Percentiles rank a stretch among this genome's conserved stretches.
Conservation (phyloP, 1,284 basidiomycete genomes). For the Moesziomyces antarcticus region DNA sequence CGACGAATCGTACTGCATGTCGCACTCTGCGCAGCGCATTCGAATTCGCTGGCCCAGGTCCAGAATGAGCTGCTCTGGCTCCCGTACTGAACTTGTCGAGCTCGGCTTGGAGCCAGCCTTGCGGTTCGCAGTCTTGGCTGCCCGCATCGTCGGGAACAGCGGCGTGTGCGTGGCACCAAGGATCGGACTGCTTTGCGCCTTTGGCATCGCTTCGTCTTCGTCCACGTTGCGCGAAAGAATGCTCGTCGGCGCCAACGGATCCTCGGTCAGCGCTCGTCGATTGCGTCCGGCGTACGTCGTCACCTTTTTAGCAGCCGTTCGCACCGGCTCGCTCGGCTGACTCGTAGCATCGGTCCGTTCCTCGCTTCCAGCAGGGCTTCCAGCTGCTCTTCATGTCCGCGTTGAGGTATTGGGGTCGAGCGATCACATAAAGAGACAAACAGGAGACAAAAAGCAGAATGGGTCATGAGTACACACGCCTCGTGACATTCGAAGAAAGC, state of each 20-base stretch:
- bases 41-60: slow-evolving; percentile 59
- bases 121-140: slow-evolving; percentile 11
- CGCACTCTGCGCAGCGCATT: slow-evolving; percentile 50
- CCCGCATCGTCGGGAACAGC: slow-evolving; percentile 18
- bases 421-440: neutral
- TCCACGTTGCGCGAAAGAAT: neutral
- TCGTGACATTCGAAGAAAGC: slow-evolving; percentile 4
- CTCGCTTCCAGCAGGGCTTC: neutral
- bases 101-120: slow-evolving; percentile 15
- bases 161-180: slow-evolving; percentile 14
- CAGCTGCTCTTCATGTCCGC: slow-evolving; percentile 11
- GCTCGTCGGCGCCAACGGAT: slow-evolving; percentile 7
- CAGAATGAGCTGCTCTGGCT: slow-evolving; percentile 56
- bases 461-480: neutral
- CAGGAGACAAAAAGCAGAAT: slow-evolving; percentile 7
- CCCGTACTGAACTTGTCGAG: slow-evolving; percentile 1
- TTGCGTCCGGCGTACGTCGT: slow-evolving; percentile 38
- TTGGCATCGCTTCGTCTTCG: slow-evolving; percentile 20
- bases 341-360: neutral
- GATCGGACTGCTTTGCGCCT: slow-evolving; percentile 32
- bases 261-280: slow-evolving; percentile 39
- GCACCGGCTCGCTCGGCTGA: slow-evolving; percentile 4
- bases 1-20: slow-evolving; percentile 60
- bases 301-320: slow-evolving; percentile 23
- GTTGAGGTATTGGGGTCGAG: neutral